These are phyloP conservation scores for Penicillium janthinellum DNA, from an alignment of 2,329 filamentous ascomycete species.

Conservation along the genomic window DNA sequence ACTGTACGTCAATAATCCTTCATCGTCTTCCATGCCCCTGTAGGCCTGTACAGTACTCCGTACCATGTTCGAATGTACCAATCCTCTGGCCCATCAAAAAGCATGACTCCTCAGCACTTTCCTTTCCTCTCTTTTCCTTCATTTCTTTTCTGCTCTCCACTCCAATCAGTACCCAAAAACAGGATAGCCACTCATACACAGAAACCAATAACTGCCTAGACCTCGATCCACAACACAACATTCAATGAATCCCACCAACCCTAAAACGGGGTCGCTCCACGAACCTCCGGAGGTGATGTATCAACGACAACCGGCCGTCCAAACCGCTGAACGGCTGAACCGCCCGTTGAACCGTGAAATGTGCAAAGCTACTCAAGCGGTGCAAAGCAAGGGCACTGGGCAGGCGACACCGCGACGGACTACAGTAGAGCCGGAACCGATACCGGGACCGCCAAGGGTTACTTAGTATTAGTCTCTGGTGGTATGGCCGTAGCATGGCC, in stretches of 20 bases:
- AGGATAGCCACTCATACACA: neutral
- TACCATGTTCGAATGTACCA: neutral
- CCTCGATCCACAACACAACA: neutral
- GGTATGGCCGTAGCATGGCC: neutral
- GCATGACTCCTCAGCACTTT: neutral
- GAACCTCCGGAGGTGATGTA: constrained; percentile 10
- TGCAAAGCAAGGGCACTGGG: constrained; percentile 5
- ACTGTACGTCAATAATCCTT: neutral
- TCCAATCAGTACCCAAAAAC: neutral
- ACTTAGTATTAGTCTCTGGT: neutral
- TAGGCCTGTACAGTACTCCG: too few relatives aligned
- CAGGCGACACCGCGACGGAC: neutral
- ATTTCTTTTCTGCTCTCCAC: neutral
- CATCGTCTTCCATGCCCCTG: neutral
- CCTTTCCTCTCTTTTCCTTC: neutral
- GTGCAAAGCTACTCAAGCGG: neutral
- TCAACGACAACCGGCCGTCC: constrained; percentile 7
- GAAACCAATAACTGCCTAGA: neutral
- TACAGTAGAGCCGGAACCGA: neutral
- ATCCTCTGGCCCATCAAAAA: neutral
- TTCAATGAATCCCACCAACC: neutral
- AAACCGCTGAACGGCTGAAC: constrained; percentile 1
- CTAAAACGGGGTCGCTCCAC: neutral
- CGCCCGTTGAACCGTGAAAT: constrained; percentile 5
- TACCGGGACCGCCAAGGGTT: neutral